Evolutionary conservation across 2,329 filamentous ascomycete species (phyloP), one percentile per base, ranked within the genome.

Genomic region (Xylaria sp.): DNA sequence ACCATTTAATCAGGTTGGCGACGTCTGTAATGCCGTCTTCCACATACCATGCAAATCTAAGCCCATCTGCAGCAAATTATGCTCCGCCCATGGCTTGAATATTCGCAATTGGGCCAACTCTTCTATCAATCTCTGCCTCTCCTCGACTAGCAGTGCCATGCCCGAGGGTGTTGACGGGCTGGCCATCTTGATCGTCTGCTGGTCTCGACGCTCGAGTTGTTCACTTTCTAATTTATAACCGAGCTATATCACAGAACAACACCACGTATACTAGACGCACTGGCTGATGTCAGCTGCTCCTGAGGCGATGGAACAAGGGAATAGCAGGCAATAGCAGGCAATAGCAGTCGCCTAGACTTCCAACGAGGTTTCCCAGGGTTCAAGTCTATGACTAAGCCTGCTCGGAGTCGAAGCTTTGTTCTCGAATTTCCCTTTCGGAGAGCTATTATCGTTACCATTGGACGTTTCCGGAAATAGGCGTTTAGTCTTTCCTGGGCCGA

Each of bases 401-500:
- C 51, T n/a, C 31, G 3, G 2, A 56, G 6, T 37, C 48, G n/a
- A 68, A 12, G 13, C 70, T 72, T 72, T 72, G 67, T 72, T 64
- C 65, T 66, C 18, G n/a, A 39, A 15, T 44, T 56, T 55, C 59
- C n/a, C n/a, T 63, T 70, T 66, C 46, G 44, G 59, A 34, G 23
- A 48, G 23, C 28, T n/a, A 4, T 8, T 3, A 23, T 20, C 25
- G 56, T 50, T 34, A 46, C 20, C 6, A 28, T 28, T 57, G 5
- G 66, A 69, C 69, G 69, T 60, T 69, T 71, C 46, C 65, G 66
- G 70, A 60, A 65, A 41, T 25, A n/a, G n/a, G 6, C 20, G 18
- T 63, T 31, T 52, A 39, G 44, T 67, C 50, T 62, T 68, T 63
- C 25, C 23, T 20, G 12, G 34, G 37, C 46, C 64, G 69, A 13